Evolutionary conservation across 805 yeast genomes (phyloP).

Genomic region (Saccharomycopsis sp.): DNA sequence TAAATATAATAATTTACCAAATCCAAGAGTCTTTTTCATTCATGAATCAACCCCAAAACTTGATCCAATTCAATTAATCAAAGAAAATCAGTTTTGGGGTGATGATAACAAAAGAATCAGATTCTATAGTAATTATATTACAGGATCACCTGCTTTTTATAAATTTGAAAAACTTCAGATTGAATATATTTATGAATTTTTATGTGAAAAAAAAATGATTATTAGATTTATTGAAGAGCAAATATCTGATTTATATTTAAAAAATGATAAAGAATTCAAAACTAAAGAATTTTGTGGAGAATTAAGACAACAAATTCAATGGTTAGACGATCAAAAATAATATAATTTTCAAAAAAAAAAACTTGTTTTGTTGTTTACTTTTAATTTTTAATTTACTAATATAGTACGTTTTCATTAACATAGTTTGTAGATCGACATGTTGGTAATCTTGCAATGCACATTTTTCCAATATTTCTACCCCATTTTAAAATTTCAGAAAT

Average conservation of each 20-base stretch:
- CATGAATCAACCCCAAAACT: conserved; percentile 17
- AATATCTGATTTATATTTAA: conserved; percentile 5
- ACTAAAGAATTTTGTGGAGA: conserved; percentile 7
- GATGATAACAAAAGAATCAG: conserved; percentile 11
- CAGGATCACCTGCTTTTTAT: conserved; percentile 3
- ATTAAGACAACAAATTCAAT: conserved; percentile 9
- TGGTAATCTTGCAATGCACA: too few relatives aligned
- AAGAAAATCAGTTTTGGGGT: conserved; percentile 10
- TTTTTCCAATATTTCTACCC: too few relatives aligned
- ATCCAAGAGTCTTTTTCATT: conserved; percentile 13
- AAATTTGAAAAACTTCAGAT: conserved; percentile 15
- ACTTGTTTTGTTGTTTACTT: too few relatives aligned
- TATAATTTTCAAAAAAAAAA: too few relatives aligned
- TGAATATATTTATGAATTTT: conserved; percentile 12
- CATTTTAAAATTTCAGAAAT: too few relatives aligned
- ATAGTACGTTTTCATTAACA: too few relatives aligned
- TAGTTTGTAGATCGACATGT: too few relatives aligned
- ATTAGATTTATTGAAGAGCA: conserved; percentile 15
- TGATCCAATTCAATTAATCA: conserved; percentile 12
- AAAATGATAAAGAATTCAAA: conserved; percentile 3
- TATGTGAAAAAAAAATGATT: conserved; percentile 13
- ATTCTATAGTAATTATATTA: conserved; percentile 14
- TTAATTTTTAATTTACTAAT: too few relatives aligned
- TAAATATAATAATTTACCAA: conserved; percentile 6
- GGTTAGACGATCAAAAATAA: conserved; percentile 11